Evolutionary conservation across 768 basidiomycete species (phyloP), one percentile per base, ranked within the genome.

Genomic region (Amanita rubescens): DNA sequence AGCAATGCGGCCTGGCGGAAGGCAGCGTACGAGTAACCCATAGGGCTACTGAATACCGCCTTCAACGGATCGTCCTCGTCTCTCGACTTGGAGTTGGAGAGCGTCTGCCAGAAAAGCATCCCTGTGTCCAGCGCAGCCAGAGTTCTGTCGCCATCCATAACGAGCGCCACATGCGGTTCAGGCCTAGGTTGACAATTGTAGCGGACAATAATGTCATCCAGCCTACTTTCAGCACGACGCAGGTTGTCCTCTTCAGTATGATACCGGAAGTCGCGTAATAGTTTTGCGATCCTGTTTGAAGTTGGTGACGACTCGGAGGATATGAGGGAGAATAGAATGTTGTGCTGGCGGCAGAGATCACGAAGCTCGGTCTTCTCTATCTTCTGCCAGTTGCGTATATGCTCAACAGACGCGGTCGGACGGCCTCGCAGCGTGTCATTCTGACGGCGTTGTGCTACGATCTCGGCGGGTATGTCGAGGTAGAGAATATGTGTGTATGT

Each of bases 121-220:
- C 62, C 60, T 7, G 62, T 62, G 53, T 63, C 62, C 14, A 51
- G 49, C 30, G 59, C 50, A 49, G 57, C 45, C 42, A 62, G 35
- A 19, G 62, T 63, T 32, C 58, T 60, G 54, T 63, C 62, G 2
- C 58, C 61, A 34, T 63, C 62, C 17, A 63, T 51, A n/a, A 63
- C 62, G 3, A 62, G 44, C 51, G 56, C 50, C 3, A 54, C 37
- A 34, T 51, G 48, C 55, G 50, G 50, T 30, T 34, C 30, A 34
- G n/a, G n/a, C n/a, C n/a, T n/a, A n/a, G 15, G 27, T 9, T 47
- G 51, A 32, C 33, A 39, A 51, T 44, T 46, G 11, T 15, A 33
- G 46, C 32, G 27, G 9, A 43, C 27, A 42, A 62, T 30, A 32
- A 54, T 37, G 14, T 57, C 53, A 51, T 62, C 61, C 38, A 63